Conservation (phyloP, 2,329 filamentous ascomycete genomes). For the Penicillium sp. region DNA sequence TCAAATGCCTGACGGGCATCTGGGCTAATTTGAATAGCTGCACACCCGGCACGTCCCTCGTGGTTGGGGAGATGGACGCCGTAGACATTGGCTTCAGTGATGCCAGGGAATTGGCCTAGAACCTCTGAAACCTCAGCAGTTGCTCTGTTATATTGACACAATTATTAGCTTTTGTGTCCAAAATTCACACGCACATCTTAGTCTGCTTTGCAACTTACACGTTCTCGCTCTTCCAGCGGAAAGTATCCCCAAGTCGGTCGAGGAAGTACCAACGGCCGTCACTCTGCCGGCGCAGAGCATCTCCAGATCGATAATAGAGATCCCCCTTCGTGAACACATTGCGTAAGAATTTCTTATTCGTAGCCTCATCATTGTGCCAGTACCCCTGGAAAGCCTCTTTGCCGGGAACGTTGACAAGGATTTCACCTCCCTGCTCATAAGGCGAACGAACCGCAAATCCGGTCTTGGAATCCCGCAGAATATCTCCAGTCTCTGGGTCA, state of each 20-base stretch:
- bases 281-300: constrained; percentile 60
- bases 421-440: constrained; percentile 72
- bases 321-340: constrained; percentile 68
- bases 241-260: constrained; percentile 71
- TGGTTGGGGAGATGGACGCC: constrained; percentile 65
- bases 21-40: constrained; percentile 56
- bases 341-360: constrained; percentile 63
- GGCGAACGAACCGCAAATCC: constrained; percentile 64
- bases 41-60: constrained; percentile 68
- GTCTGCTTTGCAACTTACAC: constrained; percentile 44
- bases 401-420: constrained; percentile 63
- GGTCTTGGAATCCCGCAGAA: constrained; percentile 64
- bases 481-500: constrained; percentile 66
- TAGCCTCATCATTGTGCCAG: constrained; percentile 66
- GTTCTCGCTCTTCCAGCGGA: constrained; percentile 72
- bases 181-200: background rate
- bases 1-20: constrained; percentile 54
- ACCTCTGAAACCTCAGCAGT: constrained; percentile 67
- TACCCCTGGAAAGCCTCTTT: constrained; percentile 67
- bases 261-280: constrained; percentile 70
- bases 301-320: constrained; percentile 67
- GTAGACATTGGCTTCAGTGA: constrained; percentile 69
- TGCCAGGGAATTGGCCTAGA: constrained; percentile 58
- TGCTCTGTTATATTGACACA: constrained; percentile 28
- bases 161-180: background rate